Conservation (phyloP, 139 green algal species). For the Axilococcus clingmanii region DNA sequence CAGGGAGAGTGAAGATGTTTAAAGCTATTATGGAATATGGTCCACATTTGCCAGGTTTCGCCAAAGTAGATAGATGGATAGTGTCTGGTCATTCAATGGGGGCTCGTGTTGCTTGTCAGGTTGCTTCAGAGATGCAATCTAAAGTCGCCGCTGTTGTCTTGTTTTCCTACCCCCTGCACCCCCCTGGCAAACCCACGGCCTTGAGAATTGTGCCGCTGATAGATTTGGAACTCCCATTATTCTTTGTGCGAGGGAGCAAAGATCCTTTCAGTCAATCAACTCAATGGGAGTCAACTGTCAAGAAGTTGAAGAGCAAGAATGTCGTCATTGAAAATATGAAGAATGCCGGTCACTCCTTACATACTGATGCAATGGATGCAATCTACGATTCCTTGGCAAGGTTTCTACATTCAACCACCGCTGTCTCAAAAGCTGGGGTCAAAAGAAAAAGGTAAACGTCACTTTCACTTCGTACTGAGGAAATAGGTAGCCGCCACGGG, state of each 20-base stretch:
- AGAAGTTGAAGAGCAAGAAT: slow-evolving; percentile 12
- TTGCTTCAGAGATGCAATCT: neutral
- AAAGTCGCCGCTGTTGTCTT: slow-evolving; percentile 18
- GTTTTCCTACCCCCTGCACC: slow-evolving; percentile 46
- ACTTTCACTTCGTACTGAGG: neutral
- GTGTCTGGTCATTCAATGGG: slow-evolving; percentile 10
- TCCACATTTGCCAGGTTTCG: neutral
- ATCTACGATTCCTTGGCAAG: no score
- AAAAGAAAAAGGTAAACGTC: neutral
- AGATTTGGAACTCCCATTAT: slow-evolving; percentile 19
- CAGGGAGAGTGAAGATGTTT: slow-evolving; percentile 4
- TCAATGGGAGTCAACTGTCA: slow-evolving; percentile 12
- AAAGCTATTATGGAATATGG: slow-evolving; percentile 3
- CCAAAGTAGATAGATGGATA: neutral
- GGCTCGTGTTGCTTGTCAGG: slow-evolving; percentile 9
- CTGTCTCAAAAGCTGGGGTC: slow-evolving; percentile 3
- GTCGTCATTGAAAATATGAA: no score
- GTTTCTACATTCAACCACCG: no score
- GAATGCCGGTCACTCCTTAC: no score
- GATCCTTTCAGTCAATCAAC: slow-evolving; percentile 28
- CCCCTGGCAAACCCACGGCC: slow-evolving; percentile 22
- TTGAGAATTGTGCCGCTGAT: slow-evolving; percentile 31
- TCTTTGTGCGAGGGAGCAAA: slow-evolving; percentile 37
- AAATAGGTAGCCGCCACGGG: neutral
- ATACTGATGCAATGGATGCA: no score